Base-by-base conservation (phyloP, 1,284 basidiomycete genomes). In the Cystobasidium sp. region DNA sequence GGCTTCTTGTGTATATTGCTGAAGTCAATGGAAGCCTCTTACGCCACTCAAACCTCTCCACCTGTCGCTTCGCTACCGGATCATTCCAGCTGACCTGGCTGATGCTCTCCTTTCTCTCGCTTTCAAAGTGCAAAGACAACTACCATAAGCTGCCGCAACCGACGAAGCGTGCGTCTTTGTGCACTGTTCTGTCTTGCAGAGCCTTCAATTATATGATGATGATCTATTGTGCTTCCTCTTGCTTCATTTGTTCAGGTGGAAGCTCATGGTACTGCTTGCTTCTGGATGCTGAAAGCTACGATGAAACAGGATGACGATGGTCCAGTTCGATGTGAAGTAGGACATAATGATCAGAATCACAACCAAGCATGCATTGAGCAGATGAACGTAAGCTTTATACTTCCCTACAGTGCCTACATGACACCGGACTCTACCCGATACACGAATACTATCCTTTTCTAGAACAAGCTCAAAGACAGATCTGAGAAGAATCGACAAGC, bases 81-180 rank as follows among this genome's bases (percentile, higher is more conserved):
- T n/a, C n/a, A n/a, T n/a, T n/a, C n/a, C n/a, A n/a, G n/a, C n/a
- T n/a, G n/a, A n/a, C 9, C 18, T 61, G 18, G 10, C 4, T n/a
- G 10, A 37, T 31, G 0, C 4, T 6, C 18, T 39, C 16, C n/a
- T 58, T 55, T 41, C 8, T 43, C 55, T 59, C n/a, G 12, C 22
- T 22, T 31, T 5, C 9, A 31, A 6, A 68, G 67, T 22, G 56
- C 43, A 7, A 51, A 49, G n/a, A 43, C 65, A 14, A 53, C 39
- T 12, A 67, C 65, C 12, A 53, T 67, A n/a, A 67, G 49, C 39
- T 67, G 65, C 41, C 44, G 65, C 39, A 67, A 67, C 51, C 52
- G 65, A 41, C 49, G 65, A 67, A 55, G 65, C 31, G 65, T 67
- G 37, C 9, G 65, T 24, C n/a, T 16, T n/a, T 10, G 20, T 37